Base-by-base conservation (phyloP, 257 asterid genomes). In the Fraxinus anomala region DNA sequence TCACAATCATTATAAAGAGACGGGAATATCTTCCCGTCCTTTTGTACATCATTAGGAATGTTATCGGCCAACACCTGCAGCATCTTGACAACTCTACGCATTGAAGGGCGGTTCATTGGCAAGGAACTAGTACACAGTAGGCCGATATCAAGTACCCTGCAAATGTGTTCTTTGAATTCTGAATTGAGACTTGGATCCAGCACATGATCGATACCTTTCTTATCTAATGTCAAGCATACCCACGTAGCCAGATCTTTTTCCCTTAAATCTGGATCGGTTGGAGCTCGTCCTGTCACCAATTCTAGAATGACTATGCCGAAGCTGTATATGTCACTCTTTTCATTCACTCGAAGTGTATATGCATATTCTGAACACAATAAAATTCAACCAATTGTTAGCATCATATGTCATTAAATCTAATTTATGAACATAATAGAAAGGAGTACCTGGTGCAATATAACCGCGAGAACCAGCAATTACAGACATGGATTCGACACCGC, bases 391-490 rank as follows among this genome's bases (percentile, higher is more conserved):
- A 70, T 40, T 65, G 73, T 66, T 72, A 73, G 67, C 56, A 34
- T 34, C 70, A 24, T 13, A 30, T 59, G 30, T 59, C 26, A 21
- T 23, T 8, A 59, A n/a, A 10, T 31, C 10, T 9, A 65, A 10
- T 21, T 56, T 56, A n/a, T 2, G 2, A 47, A 47, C 12, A 17
- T 14, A 36, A 40, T 11, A 65, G 26, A 26, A 26, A 34, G 71
- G n/a, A 44, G 61, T 86, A 91, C 98, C 97, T 86, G 98, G 98
- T 14, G 97, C 98, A 85, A 94, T 92, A 87, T 94, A 94, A 54
- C 98, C 98, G 24, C 85, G 89, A 36, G 98, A 88, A 69, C 98
- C 98, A 79, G 96, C 96, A 80, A 94, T 82, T 0, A 74, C 89
- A 23, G 98, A 89, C 98, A 91, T 94, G 77, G 91, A 79, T 44